Evolutionary conservation across 2,329 filamentous ascomycete species (phyloP).

Genomic region (Xenoacremonium recifei): DNA sequence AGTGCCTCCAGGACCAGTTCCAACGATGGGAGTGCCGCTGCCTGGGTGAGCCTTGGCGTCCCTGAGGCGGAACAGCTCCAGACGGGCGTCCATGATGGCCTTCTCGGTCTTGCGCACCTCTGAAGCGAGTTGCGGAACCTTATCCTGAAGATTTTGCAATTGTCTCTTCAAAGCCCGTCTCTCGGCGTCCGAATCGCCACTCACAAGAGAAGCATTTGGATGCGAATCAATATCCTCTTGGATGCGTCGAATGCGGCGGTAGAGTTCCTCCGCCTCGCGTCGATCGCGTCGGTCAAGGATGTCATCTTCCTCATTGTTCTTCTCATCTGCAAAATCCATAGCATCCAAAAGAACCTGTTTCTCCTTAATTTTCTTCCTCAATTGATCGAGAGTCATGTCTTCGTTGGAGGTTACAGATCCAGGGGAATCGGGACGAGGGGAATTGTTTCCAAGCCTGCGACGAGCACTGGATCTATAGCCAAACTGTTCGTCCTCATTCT

Average conservation of each 20-base stretch:
- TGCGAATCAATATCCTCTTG: slow-evolving; percentile 95
- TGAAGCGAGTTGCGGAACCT: slow-evolving; percentile 87
- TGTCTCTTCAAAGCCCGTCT: slow-evolving; percentile 83
- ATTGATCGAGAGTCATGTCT: slow-evolving; percentile 80
- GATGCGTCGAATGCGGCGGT: slow-evolving; percentile 83
- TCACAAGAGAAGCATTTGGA: slow-evolving; percentile 68
- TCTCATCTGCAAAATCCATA: slow-evolving; percentile 94
- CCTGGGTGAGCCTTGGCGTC: slow-evolving; percentile 90
- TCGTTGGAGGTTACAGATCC: slow-evolving; percentile 70
- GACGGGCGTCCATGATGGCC: slow-evolving; percentile 83
- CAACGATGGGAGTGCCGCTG: slow-evolving; percentile 77
- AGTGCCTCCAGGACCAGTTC: slow-evolving; percentile 85
- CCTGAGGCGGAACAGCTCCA: slow-evolving; percentile 90
- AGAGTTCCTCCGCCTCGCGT: slow-evolving; percentile 89
- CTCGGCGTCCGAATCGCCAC: slow-evolving; percentile 84
- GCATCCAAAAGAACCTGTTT: slow-evolving; percentile 93
- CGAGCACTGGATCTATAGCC: slow-evolving; percentile 94
- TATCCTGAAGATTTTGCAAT: slow-evolving; percentile 83
- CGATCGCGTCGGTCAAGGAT: slow-evolving; percentile 86
- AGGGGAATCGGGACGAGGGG: slow-evolving; percentile 78
- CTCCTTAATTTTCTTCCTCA: slow-evolving; percentile 90
- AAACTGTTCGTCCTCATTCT: slow-evolving; percentile 91
- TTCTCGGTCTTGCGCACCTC: slow-evolving; percentile 89
- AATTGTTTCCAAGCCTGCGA: slow-evolving; percentile 75
- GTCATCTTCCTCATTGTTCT: slow-evolving; percentile 85